phyloP scores from a whole-genome alignment of 1,139 yeast species.

The Ogataea hybrid region DNA sequence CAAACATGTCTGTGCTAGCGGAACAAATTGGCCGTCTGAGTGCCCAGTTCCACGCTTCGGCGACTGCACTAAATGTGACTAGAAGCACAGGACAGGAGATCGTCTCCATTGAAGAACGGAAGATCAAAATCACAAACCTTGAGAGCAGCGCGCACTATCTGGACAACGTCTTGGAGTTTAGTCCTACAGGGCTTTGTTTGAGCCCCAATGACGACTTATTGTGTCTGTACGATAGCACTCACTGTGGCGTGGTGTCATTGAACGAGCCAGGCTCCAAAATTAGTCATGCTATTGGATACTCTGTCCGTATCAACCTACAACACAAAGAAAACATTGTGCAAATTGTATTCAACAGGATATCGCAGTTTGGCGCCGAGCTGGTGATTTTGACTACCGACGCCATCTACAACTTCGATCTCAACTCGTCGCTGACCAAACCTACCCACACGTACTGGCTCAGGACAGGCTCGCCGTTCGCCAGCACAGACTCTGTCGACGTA shows the following conservation, averaged over 20 bases:
- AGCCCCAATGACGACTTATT: slow-evolving; percentile 26
- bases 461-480: no score
- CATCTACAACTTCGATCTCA: no score
- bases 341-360: no score
- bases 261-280: slow-evolving; percentile 22
- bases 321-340: no score
- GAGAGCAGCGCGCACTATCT: slow-evolving; percentile 7
- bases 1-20: slow-evolving; percentile 4
- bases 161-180: slow-evolving; percentile 16
- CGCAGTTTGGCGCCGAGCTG: no score
- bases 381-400: no score
- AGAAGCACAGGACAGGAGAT: slow-evolving; percentile 27
- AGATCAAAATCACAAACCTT: slow-evolving; percentile 21
- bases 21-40: slow-evolving; percentile 9
- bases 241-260: slow-evolving; percentile 23
- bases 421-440: no score
- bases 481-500: no score
- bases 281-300: slow-evolving; percentile 12
- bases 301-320: slow-evolving; percentile 12
- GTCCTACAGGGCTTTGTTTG: slow-evolving; percentile 23
- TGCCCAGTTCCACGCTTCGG: slow-evolving; percentile 10
- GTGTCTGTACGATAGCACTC: slow-evolving; percentile 23
- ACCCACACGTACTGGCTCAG: no score
- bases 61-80: slow-evolving; percentile 24
- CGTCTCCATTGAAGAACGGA: slow-evolving; percentile 22